These are phyloP conservation scores for Colletotrichum sansevieriae DNA, from an alignment of 2,329 filamentous ascomycete species.

Conservation along the genomic window DNA sequence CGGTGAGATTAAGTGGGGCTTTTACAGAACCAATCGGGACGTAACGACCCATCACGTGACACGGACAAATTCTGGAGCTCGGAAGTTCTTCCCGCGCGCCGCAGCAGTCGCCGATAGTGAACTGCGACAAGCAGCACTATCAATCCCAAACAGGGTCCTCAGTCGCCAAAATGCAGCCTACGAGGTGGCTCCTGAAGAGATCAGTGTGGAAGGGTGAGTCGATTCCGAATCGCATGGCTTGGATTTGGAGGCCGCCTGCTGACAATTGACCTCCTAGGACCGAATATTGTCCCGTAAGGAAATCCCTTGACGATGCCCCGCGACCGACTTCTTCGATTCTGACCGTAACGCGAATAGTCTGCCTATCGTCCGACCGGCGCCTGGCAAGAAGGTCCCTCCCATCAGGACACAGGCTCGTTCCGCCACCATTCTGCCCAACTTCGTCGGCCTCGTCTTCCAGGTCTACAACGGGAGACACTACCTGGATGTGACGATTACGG, in stretches of 20 bases:
- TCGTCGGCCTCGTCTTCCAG: conserved; percentile 90
- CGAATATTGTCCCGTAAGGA: conserved; percentile 67
- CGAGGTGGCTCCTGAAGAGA: conserved; percentile 76
- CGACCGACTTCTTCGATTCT: conserved; percentile 45
- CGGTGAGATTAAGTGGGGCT: background rate
- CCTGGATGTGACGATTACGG: conserved; percentile 84
- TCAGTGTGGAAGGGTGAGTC: conserved; percentile 88
- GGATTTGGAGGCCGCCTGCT: background rate
- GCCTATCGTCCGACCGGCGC: conserved; percentile 72
- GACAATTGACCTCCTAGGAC: conserved; percentile 52
- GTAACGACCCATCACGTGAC: conserved; percentile 22
- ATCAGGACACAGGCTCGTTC: conserved; percentile 89
- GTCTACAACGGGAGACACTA: conserved; percentile 94
- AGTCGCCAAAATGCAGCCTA: conserved; percentile 72
- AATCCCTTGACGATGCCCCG: conserved; percentile 12
- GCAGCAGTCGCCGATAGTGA: background rate
- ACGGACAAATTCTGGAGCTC: conserved; percentile 28
- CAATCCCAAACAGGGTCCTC: conserved; percentile 24
- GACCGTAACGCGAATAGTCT: conserved; percentile 56
- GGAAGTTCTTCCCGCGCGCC: conserved; percentile 38
- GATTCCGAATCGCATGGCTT: background rate
- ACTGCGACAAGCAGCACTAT: conserved; percentile 18
- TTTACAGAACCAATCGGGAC: no score
- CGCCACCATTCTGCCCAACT: conserved; percentile 92
- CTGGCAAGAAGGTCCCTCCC: conserved; percentile 74